Percentiles rank a stretch among this genome's conserved stretches.
Evolutionary conservation across 768 basidiomycete genomes (phyloP).

Genomic region (Dentipellis fragilis): DNA sequence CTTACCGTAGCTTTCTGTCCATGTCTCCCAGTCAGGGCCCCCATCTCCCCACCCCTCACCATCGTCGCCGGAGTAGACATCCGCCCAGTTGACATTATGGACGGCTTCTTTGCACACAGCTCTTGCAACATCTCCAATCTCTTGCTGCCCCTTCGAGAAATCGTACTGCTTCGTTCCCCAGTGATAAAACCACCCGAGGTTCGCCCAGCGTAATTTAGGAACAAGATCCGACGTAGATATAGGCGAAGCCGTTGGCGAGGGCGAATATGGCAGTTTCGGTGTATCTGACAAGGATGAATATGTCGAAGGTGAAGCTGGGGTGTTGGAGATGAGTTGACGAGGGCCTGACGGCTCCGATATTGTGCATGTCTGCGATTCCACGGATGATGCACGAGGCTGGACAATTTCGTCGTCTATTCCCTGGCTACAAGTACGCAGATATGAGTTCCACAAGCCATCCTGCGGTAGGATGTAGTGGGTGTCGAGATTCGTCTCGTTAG

Average conservation of each 20-base stretch:
- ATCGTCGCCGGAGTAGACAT: constrained; percentile 37
- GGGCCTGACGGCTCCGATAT: constrained; percentile 35
- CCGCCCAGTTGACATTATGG: constrained; percentile 53
- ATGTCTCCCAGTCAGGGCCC: constrained; percentile 57
- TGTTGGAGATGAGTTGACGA: constrained; percentile 62
- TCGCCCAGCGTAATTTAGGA: constrained; percentile 85
- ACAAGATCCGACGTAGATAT: constrained; percentile 46
- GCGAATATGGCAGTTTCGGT: constrained; percentile 52
- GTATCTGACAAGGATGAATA: constrained; percentile 40
- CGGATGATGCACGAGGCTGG: constrained; percentile 32
- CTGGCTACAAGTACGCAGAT: constrained; percentile 27
- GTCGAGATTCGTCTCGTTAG: constrained; percentile 87
- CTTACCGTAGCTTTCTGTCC: constrained; percentile 74
- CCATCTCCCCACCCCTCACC: constrained; percentile 40
- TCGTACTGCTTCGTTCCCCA: constrained; percentile 97
- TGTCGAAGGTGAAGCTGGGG: constrained; percentile 49
- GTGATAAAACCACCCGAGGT: constrained; percentile 93
- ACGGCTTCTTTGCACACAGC: constrained; percentile 58
- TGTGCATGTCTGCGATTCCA: constrained; percentile 10
- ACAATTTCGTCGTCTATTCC: constrained; percentile 17
- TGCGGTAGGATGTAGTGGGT: constrained; percentile 73
- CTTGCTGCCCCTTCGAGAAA: constrained; percentile 59
- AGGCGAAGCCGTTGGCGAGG: constrained; percentile 51
- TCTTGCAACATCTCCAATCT: constrained; percentile 47
- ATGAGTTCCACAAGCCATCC: constrained; percentile 70